These are phyloP conservation scores for Pseudogymnoascus sp. DNA, from an alignment of 2,329 filamentous ascomycete genomes.

Conservation along the genomic window DNA sequence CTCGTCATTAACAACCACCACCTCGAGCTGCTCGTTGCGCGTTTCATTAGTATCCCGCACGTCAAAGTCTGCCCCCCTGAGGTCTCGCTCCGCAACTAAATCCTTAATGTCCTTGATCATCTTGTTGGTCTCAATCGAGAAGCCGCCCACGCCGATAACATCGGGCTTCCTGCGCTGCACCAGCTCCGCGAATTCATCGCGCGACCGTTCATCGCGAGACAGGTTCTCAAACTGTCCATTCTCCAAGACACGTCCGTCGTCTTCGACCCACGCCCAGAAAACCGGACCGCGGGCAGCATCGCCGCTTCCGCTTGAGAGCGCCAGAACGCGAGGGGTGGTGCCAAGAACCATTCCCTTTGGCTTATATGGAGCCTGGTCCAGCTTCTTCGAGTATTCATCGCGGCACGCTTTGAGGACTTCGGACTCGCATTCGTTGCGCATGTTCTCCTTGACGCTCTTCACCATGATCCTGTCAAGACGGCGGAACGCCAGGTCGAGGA, in stretches of 20 bases:
- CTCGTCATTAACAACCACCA: conserved; percentile 91
- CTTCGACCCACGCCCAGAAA: conserved; percentile 87
- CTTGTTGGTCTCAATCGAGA: conserved; percentile 76
- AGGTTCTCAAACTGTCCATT: conserved; percentile 82
- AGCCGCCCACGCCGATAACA: conserved; percentile 82
- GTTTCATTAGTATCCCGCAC: conserved; percentile 70
- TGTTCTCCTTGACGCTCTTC: conserved; percentile 88
- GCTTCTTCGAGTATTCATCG: conserved; percentile 77
- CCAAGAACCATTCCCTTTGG: conserved; percentile 87
- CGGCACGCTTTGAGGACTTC: conserved; percentile 81
- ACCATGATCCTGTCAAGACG: conserved; percentile 79
- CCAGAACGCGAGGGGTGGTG: conserved; percentile 76
- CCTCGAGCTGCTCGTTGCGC: conserved; percentile 71
- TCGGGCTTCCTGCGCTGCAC: conserved; percentile 76
- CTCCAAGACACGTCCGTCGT: conserved; percentile 82
- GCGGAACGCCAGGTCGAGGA: conserved; percentile 69
- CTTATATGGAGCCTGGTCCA: conserved; percentile 94
- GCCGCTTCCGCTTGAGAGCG: conserved; percentile 78
- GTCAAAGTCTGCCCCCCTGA: conserved; percentile 74
- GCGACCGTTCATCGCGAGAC: conserved; percentile 58
- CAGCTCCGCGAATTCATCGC: conserved; percentile 65
- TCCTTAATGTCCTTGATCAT: conserved; percentile 74
- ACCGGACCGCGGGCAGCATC: conserved; percentile 61
- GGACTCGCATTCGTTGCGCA: conserved; percentile 90
- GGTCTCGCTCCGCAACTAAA: conserved; percentile 66